These are phyloP conservation scores for Sugiyamaella floridensis DNA, from an alignment of 805 yeast genomes.

Conservation along the genomic window DNA sequence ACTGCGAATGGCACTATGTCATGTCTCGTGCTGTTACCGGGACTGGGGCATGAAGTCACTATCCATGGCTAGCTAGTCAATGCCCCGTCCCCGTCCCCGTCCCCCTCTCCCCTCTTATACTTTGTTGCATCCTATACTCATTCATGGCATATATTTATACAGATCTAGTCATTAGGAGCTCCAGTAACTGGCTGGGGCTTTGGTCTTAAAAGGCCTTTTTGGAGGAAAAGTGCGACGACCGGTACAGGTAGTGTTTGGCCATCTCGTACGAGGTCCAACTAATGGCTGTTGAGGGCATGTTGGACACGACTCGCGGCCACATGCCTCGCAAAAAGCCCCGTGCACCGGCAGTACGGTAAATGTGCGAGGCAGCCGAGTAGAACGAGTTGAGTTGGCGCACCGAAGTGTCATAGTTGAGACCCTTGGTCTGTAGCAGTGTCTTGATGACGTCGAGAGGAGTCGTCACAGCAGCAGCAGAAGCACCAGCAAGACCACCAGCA, in stretches of 20 bases:
- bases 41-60: background rate
- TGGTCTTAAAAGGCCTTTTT: background rate
- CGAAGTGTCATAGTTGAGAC: constrained; percentile 24
- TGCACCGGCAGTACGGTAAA: constrained; percentile 42
- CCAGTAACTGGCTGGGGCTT: background rate
- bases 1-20: constrained; percentile 17
- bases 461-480: constrained; percentile 88
- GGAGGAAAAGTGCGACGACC: background rate
- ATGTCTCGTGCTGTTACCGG: background rate
- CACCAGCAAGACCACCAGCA: constrained; percentile 92
- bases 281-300: constrained; percentile 93
- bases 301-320: constrained; percentile 83
- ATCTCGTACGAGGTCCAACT: constrained; percentile 97
- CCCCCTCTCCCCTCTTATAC: background rate
- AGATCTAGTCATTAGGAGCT: background rate
- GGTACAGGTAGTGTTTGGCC: constrained; percentile 66
- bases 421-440: constrained; percentile 80
- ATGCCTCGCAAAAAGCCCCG: constrained; percentile 76
- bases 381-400: constrained; percentile 60
- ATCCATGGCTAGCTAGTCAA: no score
- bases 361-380: constrained; percentile 59
- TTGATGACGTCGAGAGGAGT: constrained; percentile 93
- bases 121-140: background rate
- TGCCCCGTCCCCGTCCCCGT: background rate
- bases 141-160: background rate